These are phyloP conservation scores for Gossypium arboreum DNA, from an alignment of 345 rosid genomes.

Conservation along the genomic window DNA sequence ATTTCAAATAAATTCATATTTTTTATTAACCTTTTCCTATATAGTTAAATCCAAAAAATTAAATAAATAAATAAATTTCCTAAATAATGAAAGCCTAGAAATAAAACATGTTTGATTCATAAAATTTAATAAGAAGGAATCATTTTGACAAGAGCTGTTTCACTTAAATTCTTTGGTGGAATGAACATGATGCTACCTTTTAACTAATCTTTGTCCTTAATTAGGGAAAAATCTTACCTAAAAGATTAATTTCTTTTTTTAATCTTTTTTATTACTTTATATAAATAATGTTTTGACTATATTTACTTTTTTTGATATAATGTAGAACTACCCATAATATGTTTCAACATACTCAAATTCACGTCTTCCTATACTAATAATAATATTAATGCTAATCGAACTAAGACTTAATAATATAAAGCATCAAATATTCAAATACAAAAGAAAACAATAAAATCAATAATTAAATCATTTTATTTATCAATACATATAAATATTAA, in stretches of 20 bases:
- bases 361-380: accelerated
- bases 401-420: no score
- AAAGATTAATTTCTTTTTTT: no score
- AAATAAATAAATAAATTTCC: background rate
- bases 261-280: no score
- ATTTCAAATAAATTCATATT: no score
- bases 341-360: accelerated
- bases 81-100: background rate
- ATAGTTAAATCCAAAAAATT: background rate
- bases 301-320: no score
- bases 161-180: background rate
- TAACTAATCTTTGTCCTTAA: background rate
- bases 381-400: accelerated
- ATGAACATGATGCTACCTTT: background rate
- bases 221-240: background rate
- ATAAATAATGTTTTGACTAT: no score
- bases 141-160: background rate
- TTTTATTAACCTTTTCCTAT: no score
- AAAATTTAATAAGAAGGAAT: background rate
- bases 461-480: background rate
- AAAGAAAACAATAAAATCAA: background rate
- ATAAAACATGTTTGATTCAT: background rate
- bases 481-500: background rate
- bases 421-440: no score
- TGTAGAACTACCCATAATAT: accelerated